phyloP scores from a whole-genome alignment of 2,329 filamentous ascomycete genomes.

The Claviceps humidiphila region DNA sequence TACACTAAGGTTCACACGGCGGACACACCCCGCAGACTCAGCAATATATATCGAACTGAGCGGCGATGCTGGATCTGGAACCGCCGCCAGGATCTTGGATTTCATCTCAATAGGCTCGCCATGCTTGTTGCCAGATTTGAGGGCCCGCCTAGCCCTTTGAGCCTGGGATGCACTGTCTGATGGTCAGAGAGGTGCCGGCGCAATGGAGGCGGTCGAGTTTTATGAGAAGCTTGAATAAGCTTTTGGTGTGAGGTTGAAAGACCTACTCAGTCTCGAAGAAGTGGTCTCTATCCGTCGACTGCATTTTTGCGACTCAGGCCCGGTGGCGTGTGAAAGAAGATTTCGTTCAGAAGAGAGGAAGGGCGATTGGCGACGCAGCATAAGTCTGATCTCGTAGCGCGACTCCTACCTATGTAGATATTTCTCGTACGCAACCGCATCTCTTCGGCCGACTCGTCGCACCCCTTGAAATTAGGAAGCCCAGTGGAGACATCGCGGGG shows the following conservation, averaged over 20 bases:
- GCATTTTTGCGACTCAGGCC: constrained; percentile 36
- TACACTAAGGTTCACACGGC: constrained; percentile 36
- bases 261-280: constrained; percentile 89
- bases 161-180: constrained; percentile 33
- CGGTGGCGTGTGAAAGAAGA: not conserved
- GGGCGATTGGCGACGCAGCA: not conserved
- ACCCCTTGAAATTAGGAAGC: not conserved
- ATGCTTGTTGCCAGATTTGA: constrained; percentile 62
- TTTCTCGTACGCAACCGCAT: not conserved
- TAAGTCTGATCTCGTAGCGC: not conserved
- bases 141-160: constrained; percentile 46
- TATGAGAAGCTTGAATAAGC: not conserved
- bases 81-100: constrained; percentile 73
- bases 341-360: not conserved
- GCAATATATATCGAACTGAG: constrained; percentile 58
- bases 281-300: constrained; percentile 59
- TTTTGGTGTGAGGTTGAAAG: not conserved
- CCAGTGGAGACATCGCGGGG: constrained; percentile 2
- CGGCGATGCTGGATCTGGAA: constrained; percentile 50
- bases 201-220: not conserved
- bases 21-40: constrained; percentile 72
- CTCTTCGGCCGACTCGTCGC: not conserved
- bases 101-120: constrained; percentile 69
- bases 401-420: too few relatives aligned
- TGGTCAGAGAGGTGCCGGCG: not conserved